A percentile compares a stretch with the other conserved stretches of the same genome.
These are phyloP conservation scores for Hypericum androsaemum DNA, from an alignment of 345 rosid species.

Conservation along the genomic window DNA sequence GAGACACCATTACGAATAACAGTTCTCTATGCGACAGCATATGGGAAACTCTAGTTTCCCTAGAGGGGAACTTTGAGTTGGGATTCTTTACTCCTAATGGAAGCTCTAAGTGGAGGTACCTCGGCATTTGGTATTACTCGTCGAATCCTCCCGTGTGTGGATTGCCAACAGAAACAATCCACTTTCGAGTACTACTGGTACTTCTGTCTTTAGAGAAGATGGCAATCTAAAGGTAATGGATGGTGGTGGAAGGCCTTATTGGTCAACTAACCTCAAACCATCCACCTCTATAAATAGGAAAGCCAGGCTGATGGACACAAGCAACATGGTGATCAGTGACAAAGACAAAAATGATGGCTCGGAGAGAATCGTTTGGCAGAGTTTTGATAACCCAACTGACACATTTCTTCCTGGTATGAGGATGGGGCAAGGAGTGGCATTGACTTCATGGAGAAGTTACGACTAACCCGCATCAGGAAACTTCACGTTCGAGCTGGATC, in stretches of 20 bases:
- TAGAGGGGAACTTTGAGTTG: conserved; percentile 24
- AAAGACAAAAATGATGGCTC: too few species aligned
- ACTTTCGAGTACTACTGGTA: conserved; percentile 25
- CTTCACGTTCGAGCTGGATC: conserved; percentile 39
- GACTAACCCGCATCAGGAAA: conserved; percentile 53
- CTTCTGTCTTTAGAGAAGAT: conserved; percentile 15
- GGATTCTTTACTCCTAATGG: conserved; percentile 21
- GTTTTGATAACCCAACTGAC: conserved; percentile 44
- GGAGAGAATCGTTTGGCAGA: conserved; percentile 25
- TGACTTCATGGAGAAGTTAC: conserved; percentile 45
- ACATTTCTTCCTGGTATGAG: conserved; percentile 57
- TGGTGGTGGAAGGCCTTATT: neutral
- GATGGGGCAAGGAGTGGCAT: conserved; percentile 22
- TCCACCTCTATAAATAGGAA: conserved; percentile 29
- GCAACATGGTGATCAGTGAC: too few species aligned
- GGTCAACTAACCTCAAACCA: conserved; percentile 13
- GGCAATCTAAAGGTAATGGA: neutral
- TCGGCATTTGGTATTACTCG: neutral
- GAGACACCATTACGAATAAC: conserved; percentile 20
- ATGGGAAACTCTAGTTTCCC: conserved; percentile 29
- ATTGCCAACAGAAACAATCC: conserved; percentile 18
- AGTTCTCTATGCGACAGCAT: conserved; percentile 21
- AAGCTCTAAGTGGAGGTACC: neutral
- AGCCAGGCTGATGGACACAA: conserved; percentile 19
- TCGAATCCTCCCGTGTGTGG: neutral